Percentiles rank a stretch among this genome's conserved stretches.
phyloP scores from a whole-genome alignment of 75 land plant species.

The Cunninghamia lanceolata region DNA sequence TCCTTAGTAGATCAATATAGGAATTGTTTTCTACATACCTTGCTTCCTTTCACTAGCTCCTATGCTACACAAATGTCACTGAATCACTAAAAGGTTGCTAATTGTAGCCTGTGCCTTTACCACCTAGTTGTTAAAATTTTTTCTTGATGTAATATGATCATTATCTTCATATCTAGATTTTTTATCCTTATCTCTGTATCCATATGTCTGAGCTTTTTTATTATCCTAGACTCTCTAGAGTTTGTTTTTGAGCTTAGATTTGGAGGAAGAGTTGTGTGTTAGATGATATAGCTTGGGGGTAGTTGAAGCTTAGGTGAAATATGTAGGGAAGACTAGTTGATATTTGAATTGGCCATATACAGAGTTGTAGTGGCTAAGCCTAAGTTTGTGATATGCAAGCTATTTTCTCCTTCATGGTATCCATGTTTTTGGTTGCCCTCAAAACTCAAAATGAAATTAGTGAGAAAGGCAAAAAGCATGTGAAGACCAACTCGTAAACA shows the following conservation, averaged over 20 bases:
- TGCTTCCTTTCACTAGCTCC: no score
- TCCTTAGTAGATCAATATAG: no score
- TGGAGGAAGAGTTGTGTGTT: neutral
- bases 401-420: neutral
- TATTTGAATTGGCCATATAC: neutral
- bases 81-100: neutral
- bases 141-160: no score
- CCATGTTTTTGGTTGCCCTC: neutral
- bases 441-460: neutral
- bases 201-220: no score
- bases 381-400: no score
- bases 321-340: no score
- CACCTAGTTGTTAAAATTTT: no score
- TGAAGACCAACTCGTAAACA: neutral
- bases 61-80: neutral
- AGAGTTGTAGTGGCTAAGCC: neutral
- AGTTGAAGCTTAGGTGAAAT: neutral
- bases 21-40: no score
- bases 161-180: no score
- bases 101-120: no score
- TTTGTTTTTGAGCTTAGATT: neutral
- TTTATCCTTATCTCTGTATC: no score
- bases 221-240: no score
- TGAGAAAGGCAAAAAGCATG: neutral
- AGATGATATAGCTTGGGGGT: neutral